Conservation (phyloP, 2,329 filamentous ascomycete species). For the Talaromyces sp. region DNA sequence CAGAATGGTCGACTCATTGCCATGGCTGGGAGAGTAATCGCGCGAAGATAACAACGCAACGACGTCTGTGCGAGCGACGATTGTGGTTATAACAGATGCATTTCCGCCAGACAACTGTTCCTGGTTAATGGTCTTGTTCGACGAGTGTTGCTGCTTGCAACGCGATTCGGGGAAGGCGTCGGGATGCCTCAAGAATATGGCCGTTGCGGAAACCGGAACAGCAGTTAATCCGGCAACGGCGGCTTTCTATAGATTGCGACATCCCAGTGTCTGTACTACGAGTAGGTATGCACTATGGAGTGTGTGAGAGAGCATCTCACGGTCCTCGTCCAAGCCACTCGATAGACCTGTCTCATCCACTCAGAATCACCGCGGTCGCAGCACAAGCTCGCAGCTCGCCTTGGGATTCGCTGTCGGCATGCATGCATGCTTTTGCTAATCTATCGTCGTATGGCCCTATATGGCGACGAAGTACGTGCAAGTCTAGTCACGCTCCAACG, state of each 20-base stretch:
- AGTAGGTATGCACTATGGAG: no score
- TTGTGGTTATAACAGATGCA: not conserved
- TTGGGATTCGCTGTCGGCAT: not conserved
- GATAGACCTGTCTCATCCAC: not conserved
- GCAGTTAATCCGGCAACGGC: not conserved
- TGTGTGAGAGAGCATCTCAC: not conserved
- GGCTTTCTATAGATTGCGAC: not conserved
- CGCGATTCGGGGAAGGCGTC: not conserved
- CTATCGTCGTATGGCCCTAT: not conserved
- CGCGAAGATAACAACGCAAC: no score
- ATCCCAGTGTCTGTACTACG: not conserved
- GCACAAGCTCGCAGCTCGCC: not conserved
- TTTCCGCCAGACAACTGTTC: not conserved
- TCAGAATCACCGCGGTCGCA: not conserved
- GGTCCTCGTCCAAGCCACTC: not conserved
- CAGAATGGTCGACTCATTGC: not conserved
- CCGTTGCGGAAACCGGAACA: not conserved
- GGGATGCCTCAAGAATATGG: not conserved
- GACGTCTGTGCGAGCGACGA: no score
- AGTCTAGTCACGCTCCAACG: no score
- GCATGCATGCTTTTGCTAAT: not conserved
- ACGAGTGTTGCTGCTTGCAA: not conserved
- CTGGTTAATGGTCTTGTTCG: not conserved
- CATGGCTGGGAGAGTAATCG: not conserved
- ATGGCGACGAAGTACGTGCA: no score